Conservation (phyloP, 495 filamentous ascomycete genomes). For the Penicillium daleae region DNA sequence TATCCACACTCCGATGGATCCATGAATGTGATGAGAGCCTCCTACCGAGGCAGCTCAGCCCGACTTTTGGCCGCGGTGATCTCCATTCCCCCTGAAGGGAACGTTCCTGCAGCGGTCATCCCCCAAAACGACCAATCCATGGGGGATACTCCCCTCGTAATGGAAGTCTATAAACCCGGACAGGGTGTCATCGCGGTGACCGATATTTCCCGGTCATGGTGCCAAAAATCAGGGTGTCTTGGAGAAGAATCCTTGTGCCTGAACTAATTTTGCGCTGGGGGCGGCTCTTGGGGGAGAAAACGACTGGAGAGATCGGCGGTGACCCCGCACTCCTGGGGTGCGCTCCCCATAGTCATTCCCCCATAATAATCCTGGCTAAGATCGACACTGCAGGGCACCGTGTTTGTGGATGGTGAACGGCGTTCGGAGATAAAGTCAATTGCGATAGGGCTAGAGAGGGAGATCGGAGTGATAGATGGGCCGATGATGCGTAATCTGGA, state of each 20-base stretch:
- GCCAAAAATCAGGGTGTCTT: background rate
- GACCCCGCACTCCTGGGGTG: conserved; percentile 13
- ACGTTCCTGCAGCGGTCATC: background rate
- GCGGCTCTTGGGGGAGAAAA: conserved; percentile 10
- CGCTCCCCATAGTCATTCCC: background rate
- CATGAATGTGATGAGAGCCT: conserved; percentile 19
- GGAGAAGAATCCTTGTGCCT: background rate
- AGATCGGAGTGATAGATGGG: background rate
- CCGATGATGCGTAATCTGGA: background rate
- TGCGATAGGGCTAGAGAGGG: conserved; percentile 1
- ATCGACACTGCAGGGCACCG: background rate
- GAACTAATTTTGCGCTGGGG: background rate
- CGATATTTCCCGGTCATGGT: conserved; percentile 4
- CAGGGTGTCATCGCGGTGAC: conserved; percentile 5
- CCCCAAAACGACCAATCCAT: background rate
- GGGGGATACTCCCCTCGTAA: background rate
- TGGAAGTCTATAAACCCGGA: background rate
- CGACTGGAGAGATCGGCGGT: conserved; percentile 12
- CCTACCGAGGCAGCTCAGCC: conserved; percentile 17
- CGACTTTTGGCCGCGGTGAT: conserved; percentile 15
- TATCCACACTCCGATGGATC: conserved; percentile 14
- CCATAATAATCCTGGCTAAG: background rate
- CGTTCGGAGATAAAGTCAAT: conserved; percentile 5
- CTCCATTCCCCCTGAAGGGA: conserved; percentile 3
- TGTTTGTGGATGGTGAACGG: background rate